phyloP scores from a whole-genome alignment of 768 basidiomycete species.

The Termitomyces sp. region DNA sequence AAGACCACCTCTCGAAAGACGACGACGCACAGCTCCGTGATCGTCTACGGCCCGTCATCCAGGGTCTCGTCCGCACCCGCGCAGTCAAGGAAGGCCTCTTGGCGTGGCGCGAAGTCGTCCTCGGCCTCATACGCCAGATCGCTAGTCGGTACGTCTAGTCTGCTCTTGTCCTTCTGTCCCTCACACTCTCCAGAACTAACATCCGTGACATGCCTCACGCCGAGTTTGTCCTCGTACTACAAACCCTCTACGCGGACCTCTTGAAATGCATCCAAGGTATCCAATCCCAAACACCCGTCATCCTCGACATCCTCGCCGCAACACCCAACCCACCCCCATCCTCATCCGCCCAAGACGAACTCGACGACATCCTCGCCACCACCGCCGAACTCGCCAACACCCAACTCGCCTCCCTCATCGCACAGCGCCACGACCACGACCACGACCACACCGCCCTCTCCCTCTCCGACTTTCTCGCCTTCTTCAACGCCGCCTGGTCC shows the following conservation, averaged over 20 bases:
- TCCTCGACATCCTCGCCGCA: conserved; percentile 55
- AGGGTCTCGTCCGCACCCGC: conserved; percentile 71
- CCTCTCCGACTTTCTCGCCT: conserved; percentile 66
- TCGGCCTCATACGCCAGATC: conserved; percentile 52
- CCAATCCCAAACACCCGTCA: conserved; percentile 50
- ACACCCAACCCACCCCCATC: not conserved
- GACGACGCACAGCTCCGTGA: conserved; percentile 48
- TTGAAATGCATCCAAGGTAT: conserved; percentile 65
- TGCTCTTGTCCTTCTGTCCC: not conserved
- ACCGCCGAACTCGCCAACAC: conserved; percentile 84
- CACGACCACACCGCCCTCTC: conserved; percentile 73
- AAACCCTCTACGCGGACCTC: conserved; percentile 54
- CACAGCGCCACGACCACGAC: conserved; percentile 72
- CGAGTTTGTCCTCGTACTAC: conserved; percentile 62
- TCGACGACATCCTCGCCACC: conserved; percentile 72
- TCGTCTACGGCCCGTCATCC: conserved; percentile 64
- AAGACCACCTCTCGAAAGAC: conserved; percentile 53
- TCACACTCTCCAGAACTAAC: conserved; percentile 44
- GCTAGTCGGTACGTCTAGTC: conserved; percentile 19
- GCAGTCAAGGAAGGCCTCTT: conserved; percentile 63
- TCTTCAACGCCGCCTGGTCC: conserved; percentile 84
- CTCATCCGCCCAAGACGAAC: conserved; percentile 64
- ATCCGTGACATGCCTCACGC: conserved; percentile 64
- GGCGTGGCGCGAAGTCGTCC: conserved; percentile 67
- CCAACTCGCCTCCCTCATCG: conserved; percentile 74